Conservation (phyloP, 331 rosid species). For the Telfairia occidentalis region DNA sequence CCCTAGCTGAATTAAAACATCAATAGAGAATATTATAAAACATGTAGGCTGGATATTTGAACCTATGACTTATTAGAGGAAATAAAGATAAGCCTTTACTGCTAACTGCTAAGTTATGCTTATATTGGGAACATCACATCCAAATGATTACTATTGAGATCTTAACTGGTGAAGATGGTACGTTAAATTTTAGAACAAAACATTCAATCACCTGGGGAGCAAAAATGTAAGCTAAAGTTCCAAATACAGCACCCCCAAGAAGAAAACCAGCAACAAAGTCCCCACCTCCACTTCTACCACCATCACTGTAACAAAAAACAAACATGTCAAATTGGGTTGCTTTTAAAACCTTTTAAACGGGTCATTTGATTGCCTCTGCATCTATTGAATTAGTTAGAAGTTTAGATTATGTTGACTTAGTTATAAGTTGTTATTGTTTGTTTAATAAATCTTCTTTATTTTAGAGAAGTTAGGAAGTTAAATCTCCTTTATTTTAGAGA, state of each 20-base stretch:
- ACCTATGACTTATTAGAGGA: too few species aligned
- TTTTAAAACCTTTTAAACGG: not conserved
- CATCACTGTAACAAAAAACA: slow-evolving; percentile 28
- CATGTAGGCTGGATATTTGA: too few species aligned
- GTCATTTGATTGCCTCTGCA: not conserved
- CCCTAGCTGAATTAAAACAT: not conserved
- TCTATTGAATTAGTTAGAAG: too few species aligned
- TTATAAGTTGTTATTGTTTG: too few species aligned
- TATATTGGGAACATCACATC: not conserved
- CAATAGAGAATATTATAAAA: too few species aligned
- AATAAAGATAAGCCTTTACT: too few species aligned
- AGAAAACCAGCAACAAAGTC: slow-evolving; percentile 82
- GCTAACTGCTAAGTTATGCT: too few species aligned
- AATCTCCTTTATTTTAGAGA: too few species aligned
- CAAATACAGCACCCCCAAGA: slow-evolving; percentile 81
- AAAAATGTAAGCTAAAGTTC: slow-evolving; percentile 67
- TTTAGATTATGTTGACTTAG: too few species aligned
- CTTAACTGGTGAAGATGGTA: not conserved
- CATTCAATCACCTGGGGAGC: slow-evolving; percentile 78
- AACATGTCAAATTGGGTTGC: not conserved
- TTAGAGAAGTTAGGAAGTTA: too few species aligned
- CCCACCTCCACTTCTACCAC: slow-evolving; percentile 52
- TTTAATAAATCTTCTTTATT: too few species aligned
- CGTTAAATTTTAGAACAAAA: slow-evolving; percentile 4
- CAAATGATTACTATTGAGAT: not conserved